phyloP scores from a whole-genome alignment of 129 eudicot genomes.

The Chrysanthemum makinoi region DNA sequence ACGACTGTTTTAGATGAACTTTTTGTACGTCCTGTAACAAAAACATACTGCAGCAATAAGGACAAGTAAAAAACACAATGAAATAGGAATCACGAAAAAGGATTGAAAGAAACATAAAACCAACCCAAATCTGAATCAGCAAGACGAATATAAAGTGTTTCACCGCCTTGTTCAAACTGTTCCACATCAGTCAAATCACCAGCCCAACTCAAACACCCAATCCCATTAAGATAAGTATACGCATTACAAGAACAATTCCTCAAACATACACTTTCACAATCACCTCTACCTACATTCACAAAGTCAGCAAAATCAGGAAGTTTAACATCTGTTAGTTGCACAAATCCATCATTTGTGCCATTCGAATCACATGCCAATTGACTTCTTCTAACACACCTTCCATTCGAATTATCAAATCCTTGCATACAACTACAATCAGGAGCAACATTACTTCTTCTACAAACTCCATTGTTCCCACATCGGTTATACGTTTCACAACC shows the following conservation, averaged over 20 bases:
- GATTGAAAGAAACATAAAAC: not conserved
- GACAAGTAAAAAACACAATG: not conserved
- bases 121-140: conserved; percentile 61
- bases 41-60: not conserved
- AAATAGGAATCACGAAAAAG: not conserved
- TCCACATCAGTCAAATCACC: conserved; percentile 57
- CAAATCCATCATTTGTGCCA: conserved; percentile 43
- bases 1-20: conserved; percentile 25
- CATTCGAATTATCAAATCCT: conserved; percentile 60
- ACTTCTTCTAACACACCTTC: conserved; percentile 55
- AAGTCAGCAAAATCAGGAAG: conserved; percentile 57
- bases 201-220: conserved; percentile 68
- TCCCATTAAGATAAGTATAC: conserved; percentile 43
- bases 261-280: conserved; percentile 45
- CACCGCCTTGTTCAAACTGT: conserved; percentile 43
- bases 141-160: conserved; percentile 50
- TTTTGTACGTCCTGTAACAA: conserved; percentile 32
- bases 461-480: conserved; percentile 60
- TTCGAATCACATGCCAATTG: conserved; percentile 35
- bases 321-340: conserved; percentile 33
- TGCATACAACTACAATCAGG: conserved; percentile 47
- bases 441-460: conserved; percentile 21
- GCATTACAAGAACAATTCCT: conserved; percentile 70
- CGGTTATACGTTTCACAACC: conserved; percentile 47
- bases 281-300: not conserved